phyloP scores from a whole-genome alignment of 2,329 filamentous ascomycete genomes.

The Aspergillus calidoustus region DNA sequence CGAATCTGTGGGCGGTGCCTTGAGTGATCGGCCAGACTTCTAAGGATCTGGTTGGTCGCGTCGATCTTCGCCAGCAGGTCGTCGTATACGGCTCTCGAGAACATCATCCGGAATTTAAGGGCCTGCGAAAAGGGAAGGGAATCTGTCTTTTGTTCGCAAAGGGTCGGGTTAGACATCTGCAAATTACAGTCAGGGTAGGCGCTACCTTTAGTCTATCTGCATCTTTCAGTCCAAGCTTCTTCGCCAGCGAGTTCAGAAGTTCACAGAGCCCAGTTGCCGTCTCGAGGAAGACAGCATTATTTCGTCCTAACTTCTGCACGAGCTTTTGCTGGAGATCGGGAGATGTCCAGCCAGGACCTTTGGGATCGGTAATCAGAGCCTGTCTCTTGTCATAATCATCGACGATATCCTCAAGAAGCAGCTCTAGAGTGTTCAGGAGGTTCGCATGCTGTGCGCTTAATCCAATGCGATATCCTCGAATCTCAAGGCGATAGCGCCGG shows the following conservation, averaged over 20 bases:
- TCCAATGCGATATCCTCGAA: conserved; percentile 12
- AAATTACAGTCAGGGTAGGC: neutral
- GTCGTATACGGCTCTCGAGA: conserved; percentile 22
- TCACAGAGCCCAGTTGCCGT: neutral
- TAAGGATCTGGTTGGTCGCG: conserved; percentile 19
- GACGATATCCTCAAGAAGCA: neutral
- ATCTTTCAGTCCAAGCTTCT: conserved; percentile 3
- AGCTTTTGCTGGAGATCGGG: neutral
- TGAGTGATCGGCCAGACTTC: conserved; percentile 23
- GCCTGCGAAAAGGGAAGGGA: neutral
- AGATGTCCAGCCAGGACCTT: neutral
- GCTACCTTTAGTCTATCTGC: neutral
- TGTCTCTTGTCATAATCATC: neutral
- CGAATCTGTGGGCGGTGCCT: neutral
- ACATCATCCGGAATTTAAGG: conserved; percentile 19
- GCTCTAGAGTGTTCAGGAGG: conserved; percentile 11
- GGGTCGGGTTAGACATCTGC: neutral
- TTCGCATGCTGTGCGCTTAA: conserved; percentile 19
- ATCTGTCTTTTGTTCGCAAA: neutral
- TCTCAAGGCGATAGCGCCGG: conserved; percentile 15
- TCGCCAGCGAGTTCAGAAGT: conserved; percentile 6
- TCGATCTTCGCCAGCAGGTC: conserved; percentile 21
- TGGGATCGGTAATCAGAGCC: neutral
- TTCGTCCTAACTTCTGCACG: neutral
- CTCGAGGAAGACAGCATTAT: neutral